Base-by-base conservation (phyloP, 768 basidiomycete species). In the Lactarius evosmus region DNA sequence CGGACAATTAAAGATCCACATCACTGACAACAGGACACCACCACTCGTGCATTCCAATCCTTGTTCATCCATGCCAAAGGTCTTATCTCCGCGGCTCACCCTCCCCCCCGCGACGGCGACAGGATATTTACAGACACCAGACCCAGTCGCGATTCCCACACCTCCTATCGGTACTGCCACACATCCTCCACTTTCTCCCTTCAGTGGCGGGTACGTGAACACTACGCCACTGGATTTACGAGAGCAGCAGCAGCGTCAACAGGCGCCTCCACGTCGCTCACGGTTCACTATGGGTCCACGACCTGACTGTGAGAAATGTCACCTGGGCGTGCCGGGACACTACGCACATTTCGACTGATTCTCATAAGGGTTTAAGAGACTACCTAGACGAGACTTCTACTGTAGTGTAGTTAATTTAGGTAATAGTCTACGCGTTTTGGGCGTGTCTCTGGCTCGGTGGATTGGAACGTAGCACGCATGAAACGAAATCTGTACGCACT, bases 221-320 rank as follows among this genome's bases (percentile, higher is more conserved):
- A 25, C 38, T 0, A 32, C 46, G 11, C 41, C 38, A 36, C 16
- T 63, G n/a, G 17, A 25, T 22, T 57, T 25, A 22, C 62, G 22
- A 33, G 62, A 46, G 19, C 66, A 70, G 5, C 70, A 73, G 54
- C 57, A 54, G 29, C 22, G 34, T n/a, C 22, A 54, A 32, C 46
- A 65, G 30, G 32, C 66, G 8, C 65, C 73, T 9, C 63, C 73
- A 2, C 74, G 77, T 62, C 80, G 76, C 62, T 82, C 80, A 65
- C 78, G 83, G 4, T 80, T 88, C 63, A 85, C 82, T 61, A 89
- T 89, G 87, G 87, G 87, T 32, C 88, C 87, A 4, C 81, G 87
- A 12, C 76, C 81, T 3, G 88, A 86, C 70, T 89, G 87, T 69
- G 75, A 84, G 55, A 88, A 87, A 64, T 89, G 88, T 72, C 77